Evolutionary conservation across 306 rosid species (phyloP).

Genomic region (Hippophae tibetana): DNA sequence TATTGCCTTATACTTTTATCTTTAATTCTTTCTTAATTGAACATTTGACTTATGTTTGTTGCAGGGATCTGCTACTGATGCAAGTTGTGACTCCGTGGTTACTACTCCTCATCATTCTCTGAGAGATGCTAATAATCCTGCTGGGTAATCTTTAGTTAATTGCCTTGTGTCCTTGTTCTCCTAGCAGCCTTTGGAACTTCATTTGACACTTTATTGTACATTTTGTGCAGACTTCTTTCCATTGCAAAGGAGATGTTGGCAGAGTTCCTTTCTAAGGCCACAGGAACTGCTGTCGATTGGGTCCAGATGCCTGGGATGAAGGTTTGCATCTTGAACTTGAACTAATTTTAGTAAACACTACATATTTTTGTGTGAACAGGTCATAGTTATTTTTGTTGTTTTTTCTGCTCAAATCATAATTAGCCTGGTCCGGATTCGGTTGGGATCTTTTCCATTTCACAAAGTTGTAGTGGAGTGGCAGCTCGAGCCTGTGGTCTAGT

Average conservation of each 20-base stretch:
- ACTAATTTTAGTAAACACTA: background rate
- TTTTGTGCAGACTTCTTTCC: slow-evolving; percentile 75
- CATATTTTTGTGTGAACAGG: background rate
- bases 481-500: slow-evolving; percentile 99
- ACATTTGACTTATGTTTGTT: slow-evolving; percentile 7
- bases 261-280: slow-evolving; percentile 99
- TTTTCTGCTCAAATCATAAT: background rate
- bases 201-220: slow-evolving; percentile 3
- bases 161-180: too few relatives aligned
- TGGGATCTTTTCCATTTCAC: slow-evolving; percentile 99
- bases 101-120: slow-evolving; percentile 71
- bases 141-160: slow-evolving; percentile 55
- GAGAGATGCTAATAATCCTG: slow-evolving; percentile 92
- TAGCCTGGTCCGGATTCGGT: slow-evolving; percentile 99
- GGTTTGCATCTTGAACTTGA: slow-evolving; percentile 32
- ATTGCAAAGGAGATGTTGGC: slow-evolving; percentile 98
- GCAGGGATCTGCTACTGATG: slow-evolving; percentile 78
- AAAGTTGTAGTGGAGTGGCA: slow-evolving; percentile 96
- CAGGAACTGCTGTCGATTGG: slow-evolving; percentile 99
- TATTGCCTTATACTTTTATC: slow-evolving; percentile 1
- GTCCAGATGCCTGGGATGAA: slow-evolving; percentile 99
- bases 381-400: background rate
- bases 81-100: slow-evolving; percentile 83
- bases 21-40: slow-evolving; percentile 1
- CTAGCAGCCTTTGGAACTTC: background rate